These are phyloP conservation scores for Chlorella sp. DNA, from an alignment of 139 green algal genomes.

Conservation along the genomic window DNA sequence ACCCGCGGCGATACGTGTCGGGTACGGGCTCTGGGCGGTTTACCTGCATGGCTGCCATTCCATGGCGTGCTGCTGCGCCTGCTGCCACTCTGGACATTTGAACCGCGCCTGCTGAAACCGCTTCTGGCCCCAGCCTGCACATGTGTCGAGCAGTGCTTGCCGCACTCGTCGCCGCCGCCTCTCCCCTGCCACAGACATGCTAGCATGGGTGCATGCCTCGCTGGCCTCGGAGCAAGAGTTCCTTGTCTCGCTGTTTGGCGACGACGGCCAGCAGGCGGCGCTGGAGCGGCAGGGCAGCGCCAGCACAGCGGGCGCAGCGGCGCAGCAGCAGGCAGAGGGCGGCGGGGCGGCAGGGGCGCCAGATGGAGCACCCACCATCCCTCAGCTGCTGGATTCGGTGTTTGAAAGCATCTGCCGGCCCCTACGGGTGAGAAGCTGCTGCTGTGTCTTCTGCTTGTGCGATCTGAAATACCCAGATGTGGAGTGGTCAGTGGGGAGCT, in stretches of 20 bases:
- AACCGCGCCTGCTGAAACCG: too few relatives aligned
- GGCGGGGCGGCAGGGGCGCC: constrained; percentile 22
- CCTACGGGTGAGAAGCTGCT: too few relatives aligned
- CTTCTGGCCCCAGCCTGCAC: too few relatives aligned
- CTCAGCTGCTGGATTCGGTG: constrained; percentile 88
- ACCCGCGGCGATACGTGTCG: constrained; percentile 84
- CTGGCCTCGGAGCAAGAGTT: constrained; percentile 94
- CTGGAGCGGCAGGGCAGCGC: neutral
- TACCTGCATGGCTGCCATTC: too few relatives aligned
- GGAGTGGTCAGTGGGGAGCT: too few relatives aligned
- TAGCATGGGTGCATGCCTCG: constrained; percentile 95
- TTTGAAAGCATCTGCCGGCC: constrained; percentile 96
- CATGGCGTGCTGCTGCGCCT: too few relatives aligned
- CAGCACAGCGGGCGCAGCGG: neutral
- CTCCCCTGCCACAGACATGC: constrained; percentile 83
- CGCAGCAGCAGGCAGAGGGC: neutral
- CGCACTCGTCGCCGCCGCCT: too few relatives aligned
- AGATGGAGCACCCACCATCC: constrained; percentile 47
- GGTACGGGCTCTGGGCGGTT: neutral
- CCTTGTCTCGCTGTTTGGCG: constrained; percentile 86
- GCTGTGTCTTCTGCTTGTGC: too few relatives aligned
- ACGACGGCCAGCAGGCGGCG: constrained; percentile 42
- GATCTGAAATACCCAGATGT: too few relatives aligned
- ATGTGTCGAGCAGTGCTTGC: too few relatives aligned
- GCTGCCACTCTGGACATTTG: too few relatives aligned